phyloP scores from a whole-genome alignment of 176 grass and related monocot species.

The Juncus effusus region DNA sequence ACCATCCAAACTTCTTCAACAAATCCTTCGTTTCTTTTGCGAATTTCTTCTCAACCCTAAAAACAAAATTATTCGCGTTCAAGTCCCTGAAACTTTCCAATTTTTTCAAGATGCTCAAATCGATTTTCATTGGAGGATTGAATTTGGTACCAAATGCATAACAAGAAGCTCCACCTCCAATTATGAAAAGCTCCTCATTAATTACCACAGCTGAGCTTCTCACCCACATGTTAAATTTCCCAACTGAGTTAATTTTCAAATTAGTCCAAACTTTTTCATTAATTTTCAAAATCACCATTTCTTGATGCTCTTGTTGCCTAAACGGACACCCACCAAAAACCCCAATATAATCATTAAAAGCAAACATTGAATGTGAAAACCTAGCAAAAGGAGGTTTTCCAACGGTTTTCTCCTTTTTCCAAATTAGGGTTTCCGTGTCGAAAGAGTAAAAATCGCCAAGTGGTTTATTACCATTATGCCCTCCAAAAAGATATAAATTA shows the following conservation, averaged over 20 bases:
- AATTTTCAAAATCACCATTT: conserved; percentile 63
- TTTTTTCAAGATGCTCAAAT: conserved; percentile 56
- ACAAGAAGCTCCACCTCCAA: conserved; percentile 86
- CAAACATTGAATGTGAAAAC: conserved; percentile 95
- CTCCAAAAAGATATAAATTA: conserved; percentile 75
- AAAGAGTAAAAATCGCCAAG: conserved; percentile 73
- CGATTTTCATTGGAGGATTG: conserved; percentile 63
- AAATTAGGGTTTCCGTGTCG: conserved; percentile 53
- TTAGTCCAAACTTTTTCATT: conserved; percentile 48
- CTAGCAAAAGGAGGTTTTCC: conserved; percentile 68
- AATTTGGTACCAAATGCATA: conserved; percentile 98
- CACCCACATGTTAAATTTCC: conserved; percentile 63
- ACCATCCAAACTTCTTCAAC: conserved; percentile 73
- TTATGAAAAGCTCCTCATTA: conserved; percentile 67
- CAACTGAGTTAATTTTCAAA: conserved; percentile 46
- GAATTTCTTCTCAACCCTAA: conserved; percentile 65
- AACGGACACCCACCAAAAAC: conserved; percentile 84
- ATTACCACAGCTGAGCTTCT: conserved; percentile 62
- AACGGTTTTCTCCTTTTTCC: conserved; percentile 55
- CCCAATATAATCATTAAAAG: conserved; percentile 69
- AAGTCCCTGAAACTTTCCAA: conserved; percentile 5
- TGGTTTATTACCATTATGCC: conserved; percentile 78
- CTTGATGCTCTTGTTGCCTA: conserved; percentile 52
- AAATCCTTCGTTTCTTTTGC: conserved; percentile 83
- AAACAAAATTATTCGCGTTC: conserved; percentile 35